A percentile compares a stretch with the other conserved stretches of the same genome.
phyloP scores from a whole-genome alignment of 768 basidiomycete species.

The Termitomyces sp. region DNA sequence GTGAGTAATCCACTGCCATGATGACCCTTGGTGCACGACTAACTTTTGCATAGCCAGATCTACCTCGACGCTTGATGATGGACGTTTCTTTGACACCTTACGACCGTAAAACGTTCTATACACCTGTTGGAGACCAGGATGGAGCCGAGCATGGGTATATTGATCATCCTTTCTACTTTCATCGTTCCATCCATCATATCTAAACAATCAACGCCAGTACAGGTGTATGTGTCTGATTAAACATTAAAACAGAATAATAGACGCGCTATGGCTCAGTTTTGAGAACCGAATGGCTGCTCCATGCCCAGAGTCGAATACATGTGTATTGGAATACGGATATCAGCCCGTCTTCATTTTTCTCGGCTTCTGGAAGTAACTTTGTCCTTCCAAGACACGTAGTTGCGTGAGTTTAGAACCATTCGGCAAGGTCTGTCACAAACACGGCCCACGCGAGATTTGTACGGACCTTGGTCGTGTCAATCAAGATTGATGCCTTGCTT shows the following conservation, averaged over 20 bases:
- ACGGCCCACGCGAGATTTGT: neutral
- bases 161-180: neutral
- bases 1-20: conserved; percentile 13
- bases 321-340: neutral
- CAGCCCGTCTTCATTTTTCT: neutral
- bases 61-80: neutral
- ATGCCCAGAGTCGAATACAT: neutral
- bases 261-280: neutral
- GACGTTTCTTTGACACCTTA: neutral
- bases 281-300: neutral
- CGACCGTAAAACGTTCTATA: neutral
- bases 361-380: neutral
- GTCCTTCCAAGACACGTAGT: neutral
- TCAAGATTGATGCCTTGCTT: too few relatives aligned
- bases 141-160: neutral
- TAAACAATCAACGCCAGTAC: neutral
- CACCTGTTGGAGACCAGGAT: neutral
- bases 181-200: neutral
- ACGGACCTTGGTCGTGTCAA: neutral
- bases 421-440: neutral
- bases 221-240: neutral
- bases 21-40: neutral
- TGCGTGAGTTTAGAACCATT: neutral
- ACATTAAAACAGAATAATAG: neutral
- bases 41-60: neutral